A percentile compares a stretch with the other conserved stretches of the same genome.
phyloP scores from a whole-genome alignment of 1,139 yeast genomes.

The Yamadazyma epiphylla region DNA sequence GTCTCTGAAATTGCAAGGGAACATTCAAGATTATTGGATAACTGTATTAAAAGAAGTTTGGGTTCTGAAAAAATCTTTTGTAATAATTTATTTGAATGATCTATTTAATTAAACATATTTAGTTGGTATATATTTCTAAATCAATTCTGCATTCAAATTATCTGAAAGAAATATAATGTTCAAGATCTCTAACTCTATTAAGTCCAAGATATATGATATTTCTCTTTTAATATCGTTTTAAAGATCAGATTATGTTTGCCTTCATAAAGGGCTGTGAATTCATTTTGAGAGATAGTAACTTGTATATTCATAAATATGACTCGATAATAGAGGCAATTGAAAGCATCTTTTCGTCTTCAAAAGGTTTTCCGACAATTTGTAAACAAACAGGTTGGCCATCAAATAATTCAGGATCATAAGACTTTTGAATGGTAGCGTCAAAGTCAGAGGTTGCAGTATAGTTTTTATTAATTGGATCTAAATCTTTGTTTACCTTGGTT shows the following conservation, averaged over 20 bases:
- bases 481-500: slow-evolving; percentile 35
- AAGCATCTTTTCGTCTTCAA: slow-evolving; percentile 51
- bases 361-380: slow-evolving; percentile 52
- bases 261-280: too few species aligned
- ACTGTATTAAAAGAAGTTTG: slow-evolving; percentile 13
- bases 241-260: too few species aligned
- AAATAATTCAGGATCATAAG: slow-evolving; percentile 49
- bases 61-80: slow-evolving; percentile 10
- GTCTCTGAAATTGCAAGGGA: slow-evolving; percentile 14
- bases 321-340: slow-evolving; percentile 10
- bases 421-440: slow-evolving; percentile 21
- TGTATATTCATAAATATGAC: too few species aligned
- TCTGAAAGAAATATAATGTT: too few species aligned
- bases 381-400: slow-evolving; percentile 59
- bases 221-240: too few species aligned
- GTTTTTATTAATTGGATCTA: slow-evolving; percentile 22
- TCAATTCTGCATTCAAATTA: too few species aligned
- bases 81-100: slow-evolving; percentile 12
- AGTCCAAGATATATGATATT: too few species aligned
- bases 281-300: too few species aligned
- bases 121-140: too few species aligned
- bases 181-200: too few species aligned
- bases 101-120: too few species aligned
- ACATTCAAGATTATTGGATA: slow-evolving; percentile 11
- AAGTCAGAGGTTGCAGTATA: slow-evolving; percentile 17